phyloP scores from a whole-genome alignment of 164 flowering plant genomes.

The Taxillus chinensis region DNA sequence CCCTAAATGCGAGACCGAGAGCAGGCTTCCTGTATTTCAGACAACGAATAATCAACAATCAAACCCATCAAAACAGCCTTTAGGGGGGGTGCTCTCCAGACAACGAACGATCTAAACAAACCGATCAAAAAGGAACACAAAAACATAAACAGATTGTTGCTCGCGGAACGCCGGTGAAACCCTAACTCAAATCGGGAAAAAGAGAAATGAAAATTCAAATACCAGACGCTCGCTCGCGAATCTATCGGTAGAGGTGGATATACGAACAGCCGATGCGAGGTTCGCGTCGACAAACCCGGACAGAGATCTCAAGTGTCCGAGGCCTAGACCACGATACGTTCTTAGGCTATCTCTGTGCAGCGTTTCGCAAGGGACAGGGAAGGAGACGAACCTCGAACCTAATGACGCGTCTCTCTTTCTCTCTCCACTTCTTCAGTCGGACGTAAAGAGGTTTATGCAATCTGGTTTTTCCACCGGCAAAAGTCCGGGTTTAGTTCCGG shows the following conservation, averaged over 20 bases:
- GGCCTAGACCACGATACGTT: neutral
- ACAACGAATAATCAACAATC: slow-evolving; percentile 3
- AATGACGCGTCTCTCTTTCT: neutral
- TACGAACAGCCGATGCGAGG: neutral
- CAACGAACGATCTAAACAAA: slow-evolving; percentile 17
- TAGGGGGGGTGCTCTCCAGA: neutral
- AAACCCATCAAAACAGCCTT: slow-evolving; percentile 3
- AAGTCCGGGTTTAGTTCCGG: neutral
- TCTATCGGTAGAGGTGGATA: neutral
- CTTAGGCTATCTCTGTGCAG: neutral
- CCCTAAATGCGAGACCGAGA: slow-evolving; percentile 6
- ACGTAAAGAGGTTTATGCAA: neutral
- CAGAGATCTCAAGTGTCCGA: neutral
- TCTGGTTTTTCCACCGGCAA: neutral
- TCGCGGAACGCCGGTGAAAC: neutral
- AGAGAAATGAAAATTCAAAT: neutral
- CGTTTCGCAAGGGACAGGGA: neutral
- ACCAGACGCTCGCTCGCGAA: neutral
- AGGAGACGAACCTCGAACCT: neutral
- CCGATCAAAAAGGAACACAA: neutral
- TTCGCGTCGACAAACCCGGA: neutral
- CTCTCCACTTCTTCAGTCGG: neutral
- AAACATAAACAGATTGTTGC: neutral
- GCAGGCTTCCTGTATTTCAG: slow-evolving; percentile 1
- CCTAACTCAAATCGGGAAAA: neutral